Conservation (phyloP, 2,329 filamentous ascomycete species). For the Aspergillus puulaauensis region DNA sequence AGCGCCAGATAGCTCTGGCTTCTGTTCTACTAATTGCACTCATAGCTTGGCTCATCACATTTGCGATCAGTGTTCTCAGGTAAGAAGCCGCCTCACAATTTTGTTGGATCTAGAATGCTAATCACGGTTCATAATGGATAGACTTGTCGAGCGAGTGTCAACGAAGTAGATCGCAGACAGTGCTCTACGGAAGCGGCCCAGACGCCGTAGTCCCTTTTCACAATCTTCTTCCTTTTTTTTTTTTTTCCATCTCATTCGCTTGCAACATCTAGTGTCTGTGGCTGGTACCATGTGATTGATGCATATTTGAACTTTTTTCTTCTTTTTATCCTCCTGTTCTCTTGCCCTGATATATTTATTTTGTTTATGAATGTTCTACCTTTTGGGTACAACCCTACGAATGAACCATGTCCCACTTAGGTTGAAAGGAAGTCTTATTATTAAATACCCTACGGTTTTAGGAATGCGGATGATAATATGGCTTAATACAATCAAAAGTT, state of each 20-base stretch:
- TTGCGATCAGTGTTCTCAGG: constrained; percentile 80
- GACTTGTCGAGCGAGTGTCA: constrained; percentile 40
- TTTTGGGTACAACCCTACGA: background rate
- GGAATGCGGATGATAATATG: constrained; percentile 16
- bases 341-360: background rate
- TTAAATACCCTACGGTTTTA: constrained; percentile 12
- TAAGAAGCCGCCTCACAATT: constrained; percentile 27
- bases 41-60: constrained; percentile 86
- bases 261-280: constrained; percentile 2
- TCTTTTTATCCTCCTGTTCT: background rate
- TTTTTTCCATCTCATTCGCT: background rate
- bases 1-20: constrained; percentile 68
- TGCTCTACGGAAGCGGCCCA: background rate
- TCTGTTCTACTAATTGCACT: constrained; percentile 78
- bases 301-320: background rate
- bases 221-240: background rate
- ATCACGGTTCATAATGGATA: constrained; percentile 15
- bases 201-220: background rate
- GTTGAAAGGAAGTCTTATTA: background rate
- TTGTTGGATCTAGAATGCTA: constrained; percentile 25
- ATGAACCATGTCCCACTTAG: background rate
- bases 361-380: background rate
- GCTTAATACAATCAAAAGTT: constrained; percentile 4
- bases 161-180: constrained; percentile 9
- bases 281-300: constrained; percentile 7